Conservation (phyloP, 2,329 filamentous ascomycete species). For the Graphilbum fragrans region DNA sequence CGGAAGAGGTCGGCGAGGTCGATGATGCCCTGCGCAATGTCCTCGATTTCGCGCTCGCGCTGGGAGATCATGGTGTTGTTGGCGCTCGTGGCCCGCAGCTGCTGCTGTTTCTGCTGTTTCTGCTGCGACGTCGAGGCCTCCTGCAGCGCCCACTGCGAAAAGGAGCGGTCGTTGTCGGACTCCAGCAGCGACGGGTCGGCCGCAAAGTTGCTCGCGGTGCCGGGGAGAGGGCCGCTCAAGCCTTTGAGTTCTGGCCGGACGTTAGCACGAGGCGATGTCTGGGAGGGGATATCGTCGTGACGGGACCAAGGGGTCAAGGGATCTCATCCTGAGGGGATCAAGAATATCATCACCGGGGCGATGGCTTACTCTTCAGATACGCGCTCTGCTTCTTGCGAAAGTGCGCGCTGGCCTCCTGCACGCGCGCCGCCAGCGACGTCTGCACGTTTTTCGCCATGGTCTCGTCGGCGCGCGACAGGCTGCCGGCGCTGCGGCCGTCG, state of each 20-base stretch:
- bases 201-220: constrained; percentile 18
- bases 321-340: too few species aligned
- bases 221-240: constrained; percentile 33
- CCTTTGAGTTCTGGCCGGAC: constrained; percentile 66
- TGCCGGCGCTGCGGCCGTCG: constrained; percentile 61
- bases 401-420: constrained; percentile 81
- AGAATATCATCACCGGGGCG: background rate
- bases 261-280: too few species aligned
- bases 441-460: constrained; percentile 95
- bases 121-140: constrained; percentile 58
- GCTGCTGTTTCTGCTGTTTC: constrained; percentile 47
- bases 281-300: too few species aligned
- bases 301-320: too few species aligned
- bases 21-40: constrained; percentile 96
- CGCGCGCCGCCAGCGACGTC: constrained; percentile 73
- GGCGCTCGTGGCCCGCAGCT: constrained; percentile 51
- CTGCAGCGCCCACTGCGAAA: constrained; percentile 80
- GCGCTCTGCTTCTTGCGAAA: constrained; percentile 97
- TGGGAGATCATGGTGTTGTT: constrained; percentile 82
- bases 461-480: constrained; percentile 72
- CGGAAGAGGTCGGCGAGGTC: constrained; percentile 94
- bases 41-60: constrained; percentile 91
- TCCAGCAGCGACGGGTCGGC: constrained; percentile 82
- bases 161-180: constrained; percentile 84
- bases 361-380: constrained; percentile 72